A percentile compares a stretch with the other conserved stretches of the same genome.
Evolutionary conservation across 208 protist genomes (phyloP).

Genomic region (Strigomonas galati): DNA sequence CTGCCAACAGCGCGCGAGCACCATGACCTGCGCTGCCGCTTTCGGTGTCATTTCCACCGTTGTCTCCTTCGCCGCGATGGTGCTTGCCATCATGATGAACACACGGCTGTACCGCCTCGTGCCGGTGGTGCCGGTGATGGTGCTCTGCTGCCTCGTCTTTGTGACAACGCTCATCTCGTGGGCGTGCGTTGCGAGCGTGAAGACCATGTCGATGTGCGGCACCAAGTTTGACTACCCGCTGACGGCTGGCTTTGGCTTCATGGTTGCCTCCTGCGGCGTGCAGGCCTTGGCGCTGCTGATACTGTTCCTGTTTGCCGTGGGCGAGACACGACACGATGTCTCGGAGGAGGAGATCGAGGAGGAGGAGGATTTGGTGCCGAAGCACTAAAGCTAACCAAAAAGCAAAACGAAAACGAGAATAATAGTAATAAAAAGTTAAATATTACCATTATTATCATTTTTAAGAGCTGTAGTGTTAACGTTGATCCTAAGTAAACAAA

Average conservation of each 20-base stretch:
- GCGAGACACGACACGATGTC: conserved; percentile 10
- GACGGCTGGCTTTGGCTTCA: conserved; percentile 23
- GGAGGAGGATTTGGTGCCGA: no score
- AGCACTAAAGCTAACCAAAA: neutral
- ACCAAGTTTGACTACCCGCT: conserved; percentile 15
- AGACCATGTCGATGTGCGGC: conserved; percentile 16
- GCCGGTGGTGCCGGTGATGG: conserved; percentile 10
- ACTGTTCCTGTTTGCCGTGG: conserved; percentile 17
- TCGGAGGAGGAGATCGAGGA: no score
- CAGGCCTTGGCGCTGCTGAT: conserved; percentile 13
- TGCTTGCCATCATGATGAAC: conserved; percentile 19
- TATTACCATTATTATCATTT: conserved; percentile 1
- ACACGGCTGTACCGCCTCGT: neutral
- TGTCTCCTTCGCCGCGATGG: conserved; percentile 10
- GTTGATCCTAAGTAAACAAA: neutral
- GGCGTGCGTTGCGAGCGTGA: conserved; percentile 17
- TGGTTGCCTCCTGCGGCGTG: conserved; percentile 21
- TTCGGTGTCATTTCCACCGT: conserved; percentile 21
- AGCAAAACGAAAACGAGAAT: conserved; percentile 13
- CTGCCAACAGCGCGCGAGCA: conserved; percentile 17
- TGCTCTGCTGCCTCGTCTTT: neutral
- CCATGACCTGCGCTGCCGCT: conserved; percentile 15
- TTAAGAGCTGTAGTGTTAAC: neutral
- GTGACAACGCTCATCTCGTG: conserved; percentile 15
- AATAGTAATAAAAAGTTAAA: conserved; percentile 12